phyloP scores from a whole-genome alignment of 768 basidiomycete genomes.

The Lentinula guzmanii region DNA sequence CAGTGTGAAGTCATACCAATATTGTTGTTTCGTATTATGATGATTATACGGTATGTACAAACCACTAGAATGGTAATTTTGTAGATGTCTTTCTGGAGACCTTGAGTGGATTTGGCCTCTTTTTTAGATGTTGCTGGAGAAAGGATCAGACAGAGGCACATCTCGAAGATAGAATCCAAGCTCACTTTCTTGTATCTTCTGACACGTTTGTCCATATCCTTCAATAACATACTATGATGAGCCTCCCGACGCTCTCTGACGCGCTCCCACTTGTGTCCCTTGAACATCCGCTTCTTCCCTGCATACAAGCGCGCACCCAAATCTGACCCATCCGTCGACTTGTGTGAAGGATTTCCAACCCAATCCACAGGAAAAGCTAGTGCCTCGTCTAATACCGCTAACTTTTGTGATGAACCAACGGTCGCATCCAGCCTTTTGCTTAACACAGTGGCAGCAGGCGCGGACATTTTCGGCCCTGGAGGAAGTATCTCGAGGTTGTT shows the following conservation, averaged over 20 bases:
- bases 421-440: not conserved
- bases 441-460: not conserved
- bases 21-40: not conserved
- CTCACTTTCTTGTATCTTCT: slow-evolving; percentile 59
- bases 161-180: slow-evolving; percentile 8
- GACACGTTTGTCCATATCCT: slow-evolving; percentile 65
- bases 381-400: not conserved
- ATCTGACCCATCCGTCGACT: slow-evolving; percentile 41
- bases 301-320: slow-evolving; percentile 64
- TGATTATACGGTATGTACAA: not conserved
- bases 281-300: slow-evolving; percentile 82
- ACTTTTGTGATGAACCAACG: not conserved
- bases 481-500: slow-evolving; percentile 58
- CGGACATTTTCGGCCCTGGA: slow-evolving; percentile 53
- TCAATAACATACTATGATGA: slow-evolving; percentile 52
- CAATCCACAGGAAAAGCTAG: slow-evolving; percentile 32
- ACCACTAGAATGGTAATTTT: slow-evolving; percentile 54
- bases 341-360: slow-evolving; percentile 30
- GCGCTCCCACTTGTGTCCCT: slow-evolving; percentile 87
- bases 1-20: not conserved
- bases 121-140: slow-evolving; percentile 40
- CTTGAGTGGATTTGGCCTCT: slow-evolving; percentile 54
- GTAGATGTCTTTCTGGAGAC: slow-evolving; percentile 41
- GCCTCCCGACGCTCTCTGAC: slow-evolving; percentile 37
- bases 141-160: slow-evolving; percentile 3